Conservation (phyloP, 305 asterid species). For the Rubia occidens region DNA sequence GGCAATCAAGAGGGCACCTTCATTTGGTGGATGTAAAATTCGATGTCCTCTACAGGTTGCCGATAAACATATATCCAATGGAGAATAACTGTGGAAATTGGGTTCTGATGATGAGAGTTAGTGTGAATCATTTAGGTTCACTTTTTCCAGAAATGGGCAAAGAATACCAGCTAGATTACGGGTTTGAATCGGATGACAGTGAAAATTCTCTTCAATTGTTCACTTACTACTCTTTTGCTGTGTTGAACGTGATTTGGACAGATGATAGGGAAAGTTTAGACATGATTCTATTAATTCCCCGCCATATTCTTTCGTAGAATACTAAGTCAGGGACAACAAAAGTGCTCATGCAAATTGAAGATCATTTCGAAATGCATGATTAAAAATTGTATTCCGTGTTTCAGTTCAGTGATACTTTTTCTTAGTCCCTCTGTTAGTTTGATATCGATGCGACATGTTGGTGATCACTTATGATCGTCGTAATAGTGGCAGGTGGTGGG, state of each 20-base stretch:
- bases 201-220: neutral
- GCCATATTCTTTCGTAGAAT: neutral
- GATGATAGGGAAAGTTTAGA: neutral
- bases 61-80: slow-evolving; percentile 10
- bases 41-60: neutral
- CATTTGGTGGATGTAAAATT: slow-evolving; percentile 8
- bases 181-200: neutral
- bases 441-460: no score
- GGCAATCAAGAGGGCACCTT: slow-evolving; percentile 4
- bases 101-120: slow-evolving; percentile 11
- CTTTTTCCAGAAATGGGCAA: neutral
- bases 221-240: neutral
- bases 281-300: neutral
- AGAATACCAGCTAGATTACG: neutral
- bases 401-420: slow-evolving; percentile 8
- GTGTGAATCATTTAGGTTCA: neutral
- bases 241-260: slow-evolving; percentile 1
- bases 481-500: neutral
- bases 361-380: neutral
- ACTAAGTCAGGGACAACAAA: neutral
- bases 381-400: slow-evolving; percentile 9
- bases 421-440: neutral
- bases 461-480: neutral
- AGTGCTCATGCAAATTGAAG: slow-evolving; percentile 1
- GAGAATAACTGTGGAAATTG: neutral